Conservation (phyloP, 768 basidiomycete species). For the Nidula microcarpa region DNA sequence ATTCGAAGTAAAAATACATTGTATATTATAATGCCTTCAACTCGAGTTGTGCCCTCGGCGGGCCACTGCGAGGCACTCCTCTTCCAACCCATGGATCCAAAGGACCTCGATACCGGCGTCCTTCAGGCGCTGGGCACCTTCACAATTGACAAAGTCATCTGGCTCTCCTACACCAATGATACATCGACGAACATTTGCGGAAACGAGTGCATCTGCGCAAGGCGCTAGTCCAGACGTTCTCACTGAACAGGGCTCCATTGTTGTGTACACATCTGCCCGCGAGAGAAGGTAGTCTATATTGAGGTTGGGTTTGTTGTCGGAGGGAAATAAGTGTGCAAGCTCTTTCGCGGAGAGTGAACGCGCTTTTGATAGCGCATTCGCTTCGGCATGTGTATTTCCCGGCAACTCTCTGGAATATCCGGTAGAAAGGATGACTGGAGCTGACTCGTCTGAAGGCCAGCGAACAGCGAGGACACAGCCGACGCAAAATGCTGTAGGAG, state of each 20-base stretch:
- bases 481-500: conserved; percentile 85
- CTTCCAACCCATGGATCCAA: conserved; percentile 73
- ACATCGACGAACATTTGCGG: conserved; percentile 67
- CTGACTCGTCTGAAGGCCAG: conserved; percentile 29
- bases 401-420: conserved; percentile 89
- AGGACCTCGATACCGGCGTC: conserved; percentile 72
- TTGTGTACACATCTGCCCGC: conserved; percentile 82
- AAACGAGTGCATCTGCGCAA: conserved; percentile 82
- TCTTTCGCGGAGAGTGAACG: conserved; percentile 37
- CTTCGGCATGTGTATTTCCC: conserved; percentile 97
- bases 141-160: conserved; percentile 90
- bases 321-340: conserved; percentile 41
- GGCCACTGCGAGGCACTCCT: conserved; percentile 78
- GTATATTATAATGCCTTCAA: background rate
- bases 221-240: conserved; percentile 84
- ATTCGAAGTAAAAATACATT: background rate
- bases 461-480: conserved; percentile 71
- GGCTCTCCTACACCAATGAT: conserved; percentile 91
- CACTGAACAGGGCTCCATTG: conserved; percentile 93
- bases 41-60: conserved; percentile 46
- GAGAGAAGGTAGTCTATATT: conserved; percentile 47
- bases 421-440: conserved; percentile 60
- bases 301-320: conserved; percentile 19
- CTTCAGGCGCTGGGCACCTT: conserved; percentile 73
- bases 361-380: conserved; percentile 83